Conservation (phyloP, 1,284 basidiomycete species). For the Athelia psychrophila region DNA sequence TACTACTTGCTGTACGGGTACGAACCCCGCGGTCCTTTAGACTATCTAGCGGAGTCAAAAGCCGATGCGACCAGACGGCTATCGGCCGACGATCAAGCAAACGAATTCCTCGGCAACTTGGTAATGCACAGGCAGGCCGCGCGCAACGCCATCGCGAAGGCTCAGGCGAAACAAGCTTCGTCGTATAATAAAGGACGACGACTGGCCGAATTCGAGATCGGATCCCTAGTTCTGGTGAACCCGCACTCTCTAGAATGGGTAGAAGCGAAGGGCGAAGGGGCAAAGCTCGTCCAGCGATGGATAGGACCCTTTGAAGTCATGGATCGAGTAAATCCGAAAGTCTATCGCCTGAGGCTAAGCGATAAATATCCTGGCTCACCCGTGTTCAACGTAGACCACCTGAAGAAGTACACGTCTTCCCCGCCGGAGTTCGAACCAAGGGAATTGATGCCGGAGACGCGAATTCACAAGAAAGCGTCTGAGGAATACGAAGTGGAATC, state of each 20-base stretch:
- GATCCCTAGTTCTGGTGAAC: slow-evolving; percentile 18
- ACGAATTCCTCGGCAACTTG: slow-evolving; percentile 3
- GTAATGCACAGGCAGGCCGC: slow-evolving; percentile 10
- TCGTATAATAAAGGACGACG: slow-evolving; percentile 9
- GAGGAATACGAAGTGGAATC: slow-evolving; percentile 17
- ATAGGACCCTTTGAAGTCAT: slow-evolving; percentile 22
- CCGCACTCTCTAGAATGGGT: slow-evolving; percentile 17
- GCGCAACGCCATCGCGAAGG: slow-evolving; percentile 11
- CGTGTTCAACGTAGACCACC: slow-evolving; percentile 25
- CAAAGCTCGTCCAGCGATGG: slow-evolving; percentile 19
- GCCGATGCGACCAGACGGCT: neutral
- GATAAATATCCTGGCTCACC: slow-evolving; percentile 21
- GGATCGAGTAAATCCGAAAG: slow-evolving; percentile 11
- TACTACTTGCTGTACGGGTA: slow-evolving; percentile 16
- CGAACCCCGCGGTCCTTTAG: slow-evolving; percentile 8
- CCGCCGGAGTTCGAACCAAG: slow-evolving; percentile 13
- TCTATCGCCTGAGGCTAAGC: slow-evolving; percentile 24
- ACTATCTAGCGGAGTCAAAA: neutral
- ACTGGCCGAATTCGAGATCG: slow-evolving; percentile 11
- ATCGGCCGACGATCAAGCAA: neutral
- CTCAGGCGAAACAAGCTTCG: slow-evolving; percentile 9
- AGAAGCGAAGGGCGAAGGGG: slow-evolving; percentile 16
- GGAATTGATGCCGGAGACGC: neutral
- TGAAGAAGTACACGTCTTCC: slow-evolving; percentile 17
- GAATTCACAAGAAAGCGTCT: neutral